A percentile compares a stretch with the other conserved stretches of the same genome.
Conservation (phyloP, 169 alveolate species). For the Besnoitia besnoiti region DNA sequence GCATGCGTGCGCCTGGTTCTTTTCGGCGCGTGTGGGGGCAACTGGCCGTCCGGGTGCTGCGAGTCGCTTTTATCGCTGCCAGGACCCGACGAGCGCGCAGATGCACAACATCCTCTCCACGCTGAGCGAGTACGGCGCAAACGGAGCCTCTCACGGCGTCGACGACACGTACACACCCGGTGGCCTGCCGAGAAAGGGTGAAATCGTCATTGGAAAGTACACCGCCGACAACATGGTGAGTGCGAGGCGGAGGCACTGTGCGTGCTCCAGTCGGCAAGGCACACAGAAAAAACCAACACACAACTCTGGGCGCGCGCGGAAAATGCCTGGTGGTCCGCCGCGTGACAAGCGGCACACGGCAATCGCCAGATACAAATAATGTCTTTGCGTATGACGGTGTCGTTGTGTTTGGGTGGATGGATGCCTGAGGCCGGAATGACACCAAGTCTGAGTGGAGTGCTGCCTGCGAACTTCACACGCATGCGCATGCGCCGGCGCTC, state of each 20-base stretch:
- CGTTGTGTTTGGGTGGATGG: background rate
- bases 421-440: too few relatives aligned
- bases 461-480: too few relatives aligned
- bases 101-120: background rate
- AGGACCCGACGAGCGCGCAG: background rate
- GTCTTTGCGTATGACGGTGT: background rate
- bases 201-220: conserved; percentile 17
- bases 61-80: too few relatives aligned
- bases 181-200: conserved; percentile 45
- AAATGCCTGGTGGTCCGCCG: too few relatives aligned
- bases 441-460: too few relatives aligned
- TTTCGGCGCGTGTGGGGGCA: too few relatives aligned
- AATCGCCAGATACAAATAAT: background rate
- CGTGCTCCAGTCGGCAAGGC: background rate
- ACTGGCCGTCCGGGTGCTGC: too few relatives aligned
- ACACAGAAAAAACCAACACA: background rate
- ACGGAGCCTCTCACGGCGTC: background rate
- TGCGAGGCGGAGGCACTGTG: too few relatives aligned
- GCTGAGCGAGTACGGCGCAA: background rate
- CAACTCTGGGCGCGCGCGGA: too few relatives aligned
- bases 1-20: too few relatives aligned
- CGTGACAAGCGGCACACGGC: too few relatives aligned
- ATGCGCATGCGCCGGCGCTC: background rate
- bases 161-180: conserved; percentile 17
- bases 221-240: conserved; percentile 23